Conservation (phyloP, 225 moss, liverwort and hornwort species). For the Asterella californica region DNA sequence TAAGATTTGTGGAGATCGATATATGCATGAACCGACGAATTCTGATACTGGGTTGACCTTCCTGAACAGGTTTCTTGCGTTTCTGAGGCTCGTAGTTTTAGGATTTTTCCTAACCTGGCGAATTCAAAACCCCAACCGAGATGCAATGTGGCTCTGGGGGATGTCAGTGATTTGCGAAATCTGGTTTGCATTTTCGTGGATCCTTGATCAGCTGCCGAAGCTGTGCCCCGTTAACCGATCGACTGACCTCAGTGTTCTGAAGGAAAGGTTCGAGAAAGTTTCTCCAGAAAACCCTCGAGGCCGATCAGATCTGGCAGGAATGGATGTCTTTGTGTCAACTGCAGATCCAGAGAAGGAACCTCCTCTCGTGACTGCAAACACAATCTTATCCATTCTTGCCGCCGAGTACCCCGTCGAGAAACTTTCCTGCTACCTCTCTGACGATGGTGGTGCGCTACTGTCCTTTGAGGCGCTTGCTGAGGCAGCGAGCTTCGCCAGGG, state of each 20-base stretch:
- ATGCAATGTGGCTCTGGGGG: constrained; percentile 94
- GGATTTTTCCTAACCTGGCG: constrained; percentile 70
- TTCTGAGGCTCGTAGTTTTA: constrained; percentile 66
- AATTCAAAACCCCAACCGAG: constrained; percentile 58
- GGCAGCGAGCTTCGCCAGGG: constrained; percentile 60
- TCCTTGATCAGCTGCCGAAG: constrained; percentile 88
- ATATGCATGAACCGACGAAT: too few relatives aligned
- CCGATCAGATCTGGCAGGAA: constrained; percentile 80
- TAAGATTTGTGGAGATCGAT: too few relatives aligned
- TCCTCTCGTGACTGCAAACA: constrained; percentile 79
- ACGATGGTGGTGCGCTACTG: constrained; percentile 16
- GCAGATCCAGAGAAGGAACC: constrained; percentile 94
- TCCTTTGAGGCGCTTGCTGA: constrained; percentile 15
- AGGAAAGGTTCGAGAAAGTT: constrained; percentile 70
- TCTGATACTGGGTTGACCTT: not conserved
- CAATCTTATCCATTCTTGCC: constrained; percentile 79
- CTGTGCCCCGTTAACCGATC: constrained; percentile 71
- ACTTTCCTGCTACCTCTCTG: constrained; percentile 70
- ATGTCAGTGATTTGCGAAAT: constrained; percentile 89
- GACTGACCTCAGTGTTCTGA: constrained; percentile 73
- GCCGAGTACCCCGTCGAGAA: constrained; percentile 81
- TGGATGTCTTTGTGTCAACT: constrained; percentile 84
- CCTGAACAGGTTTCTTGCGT: constrained; percentile 49
- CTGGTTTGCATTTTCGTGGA: constrained; percentile 95
- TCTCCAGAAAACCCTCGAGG: constrained; percentile 68